Base-by-base conservation (phyloP, 805 yeast species). In the Candida adriatica region DNA sequence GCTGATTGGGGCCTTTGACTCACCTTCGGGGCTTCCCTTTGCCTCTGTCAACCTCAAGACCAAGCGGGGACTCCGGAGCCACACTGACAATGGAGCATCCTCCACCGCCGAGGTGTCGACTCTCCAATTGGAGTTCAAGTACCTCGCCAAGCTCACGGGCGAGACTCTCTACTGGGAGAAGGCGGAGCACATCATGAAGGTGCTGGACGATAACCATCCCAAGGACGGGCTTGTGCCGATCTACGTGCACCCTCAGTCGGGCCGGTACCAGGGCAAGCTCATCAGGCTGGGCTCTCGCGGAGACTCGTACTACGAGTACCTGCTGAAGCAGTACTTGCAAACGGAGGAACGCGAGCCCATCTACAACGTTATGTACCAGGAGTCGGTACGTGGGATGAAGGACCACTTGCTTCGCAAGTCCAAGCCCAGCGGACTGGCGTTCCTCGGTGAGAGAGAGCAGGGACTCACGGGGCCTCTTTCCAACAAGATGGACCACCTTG, bases 31-130 rank as follows among this genome's bases (percentile, higher is more conserved):
- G 0, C 46, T 88, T 6, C 96, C 96, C 0, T 81, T 70, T 45
- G 73, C 94, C 1, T 77, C 84, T 20, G 79, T 88, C 15, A 87
- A 88, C 54, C 65, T 87, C 42, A 58, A 62, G 34, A 62, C 82
- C 1, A 79, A 82, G 5, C 56, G 64, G 38, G 88, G 88, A 4
- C 51, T 69, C 17, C 66, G 58, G 37, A 73, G 70, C 33, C 85
- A 75, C 51, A 79, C 63, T 11, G 85, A 79, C 47, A 59, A 62
- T 21, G 95, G 95, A 14, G 86, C 92, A 1, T 73, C 86, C 10
- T 80, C 92, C 2, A 85, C 95, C 2, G 94, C 96, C 0, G 96
- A 88, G 53, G 94, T 78, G 7, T 71, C 94, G 1, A 83, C 95
- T 0, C 59, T 88, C 41, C 96, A 87, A 59, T 58, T 87, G 49